Evolutionary conservation across 164 flowering plant species (phyloP), one percentile per base, ranked within the genome.

Genomic region (Taxillus chinensis): DNA sequence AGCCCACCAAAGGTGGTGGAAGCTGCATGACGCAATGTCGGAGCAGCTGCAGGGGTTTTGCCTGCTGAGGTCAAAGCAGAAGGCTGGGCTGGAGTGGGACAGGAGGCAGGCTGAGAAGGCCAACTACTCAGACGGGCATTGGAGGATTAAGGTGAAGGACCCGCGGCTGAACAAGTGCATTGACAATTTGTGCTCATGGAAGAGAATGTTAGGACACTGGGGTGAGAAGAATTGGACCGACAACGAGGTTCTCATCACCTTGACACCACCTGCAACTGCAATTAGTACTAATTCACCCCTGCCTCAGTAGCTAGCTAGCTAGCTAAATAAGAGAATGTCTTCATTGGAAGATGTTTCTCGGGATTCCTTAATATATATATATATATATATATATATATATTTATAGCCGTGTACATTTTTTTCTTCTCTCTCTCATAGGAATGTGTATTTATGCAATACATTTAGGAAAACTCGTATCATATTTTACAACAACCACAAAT

Each of bases 1-100:
- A 16, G 90, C 90, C 17, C 90, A 85, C 43, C 57, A 43, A n/a
- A 67, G 56, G 62, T 85, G 90, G 90, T 85, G 90, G 90, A 70
- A 42, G 46, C 82, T 85, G 40, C 85, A 85, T 55, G 87, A 85
- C 48, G 68, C 77, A 9, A 85, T 85, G 90, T 80, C 83, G 0
- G 66, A 65, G 62, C 64, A 57, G 43, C 38, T 85, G 68, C 85
- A 78, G 58, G 62, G 75, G 49, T 78, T 79, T 53, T 85, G 90
- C 50, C 8, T 74, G 63, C 50, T 85, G 68, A 43, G 57, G 14
- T 61, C 83, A 8, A 74, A 74, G 67, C 86, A 80, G 54, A 83
- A 83, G 71, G 85, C 86, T 0, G 77, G 68, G 55, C 54, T 85
- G 39, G 83, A 81, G 65, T 77, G 70, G 72, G 84, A 81, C 46